These are phyloP conservation scores for Coniochaeta sp. DNA, from an alignment of 2,329 filamentous ascomycete genomes.

Conservation along the genomic window DNA sequence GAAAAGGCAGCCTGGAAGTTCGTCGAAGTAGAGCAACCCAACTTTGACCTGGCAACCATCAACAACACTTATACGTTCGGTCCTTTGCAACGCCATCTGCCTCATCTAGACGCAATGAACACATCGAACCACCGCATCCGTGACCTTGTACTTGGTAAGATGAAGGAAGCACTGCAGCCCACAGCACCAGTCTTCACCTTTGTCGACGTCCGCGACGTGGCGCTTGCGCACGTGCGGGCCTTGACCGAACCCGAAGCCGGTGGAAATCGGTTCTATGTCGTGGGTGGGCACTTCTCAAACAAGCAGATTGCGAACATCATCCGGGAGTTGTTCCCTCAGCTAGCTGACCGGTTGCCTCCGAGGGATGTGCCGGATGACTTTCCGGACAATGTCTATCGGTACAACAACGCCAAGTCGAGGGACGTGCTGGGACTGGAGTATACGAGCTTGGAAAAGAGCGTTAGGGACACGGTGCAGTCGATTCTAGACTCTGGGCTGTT, in stretches of 20 bases:
- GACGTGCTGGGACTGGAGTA: constrained; percentile 54
- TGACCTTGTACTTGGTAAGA: constrained; percentile 55
- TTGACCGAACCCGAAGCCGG: constrained; percentile 34
- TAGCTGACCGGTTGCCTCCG: constrained; percentile 33
- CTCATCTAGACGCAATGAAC: constrained; percentile 57
- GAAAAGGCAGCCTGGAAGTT: constrained; percentile 62
- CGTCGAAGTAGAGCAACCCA: constrained; percentile 43
- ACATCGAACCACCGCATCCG: constrained; percentile 64
- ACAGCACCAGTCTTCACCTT: constrained; percentile 51
- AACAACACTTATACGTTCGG: constrained; percentile 57
- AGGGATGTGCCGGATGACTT: constrained; percentile 30
- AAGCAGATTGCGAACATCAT: constrained; percentile 49
- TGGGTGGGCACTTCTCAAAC: constrained; percentile 54
- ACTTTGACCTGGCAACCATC: constrained; percentile 54
- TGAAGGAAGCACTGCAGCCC: constrained; percentile 46
- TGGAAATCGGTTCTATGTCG: constrained; percentile 55
- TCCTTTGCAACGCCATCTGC: constrained; percentile 56
- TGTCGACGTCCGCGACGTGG: constrained; percentile 55
- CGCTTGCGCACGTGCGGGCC: constrained; percentile 54
- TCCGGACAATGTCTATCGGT: constrained; percentile 41
- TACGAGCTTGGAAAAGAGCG: constrained; percentile 46
- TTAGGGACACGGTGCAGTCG: constrained; percentile 49
- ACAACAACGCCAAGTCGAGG: constrained; percentile 46
- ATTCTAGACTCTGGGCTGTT: constrained; percentile 18
- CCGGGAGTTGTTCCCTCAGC: constrained; percentile 44